Base-by-base conservation (phyloP, 495 filamentous ascomycete species). In the Hypoxylon fuscum region DNA sequence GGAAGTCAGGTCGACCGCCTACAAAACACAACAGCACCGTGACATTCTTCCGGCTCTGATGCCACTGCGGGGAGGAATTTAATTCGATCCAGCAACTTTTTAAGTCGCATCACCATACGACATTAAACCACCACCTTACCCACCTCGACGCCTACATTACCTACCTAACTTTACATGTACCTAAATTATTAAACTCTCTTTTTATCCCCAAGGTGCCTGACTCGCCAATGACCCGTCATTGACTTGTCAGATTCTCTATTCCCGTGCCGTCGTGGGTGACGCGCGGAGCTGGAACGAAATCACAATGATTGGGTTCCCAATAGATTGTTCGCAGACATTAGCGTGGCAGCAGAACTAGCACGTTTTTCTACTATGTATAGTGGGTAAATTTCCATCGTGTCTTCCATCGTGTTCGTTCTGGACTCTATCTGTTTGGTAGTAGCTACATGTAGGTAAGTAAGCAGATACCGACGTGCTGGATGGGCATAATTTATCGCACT, bases 231-330 rank as follows among this genome's bases (percentile, higher is more conserved):
- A 23, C 40, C 63, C 57, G 63, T 66, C 63, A 66, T 62, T 31
- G n/a, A 57, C 48, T 58, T 66, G 63, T 66, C 48, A 66, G 63
- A 66, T 62, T 41, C n/a, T 20, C 57, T 37, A 62, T 58, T 66
- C 44, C 63, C 57, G 57, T 54, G 52, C 52, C 57, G 63, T 50
- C 57, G 57, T 35, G 37, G 57, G 46, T 61, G 63, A 62, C 63
- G 52, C 57, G 57, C 55, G 63, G 45, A 58, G 57, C 52, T 53
- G 42, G 57, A 49, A 54, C 25, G n/a, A n/a, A 25, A 53, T 61
- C 53, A 53, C 47, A 47, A 61, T 66, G 63, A 66, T 66, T 66
- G 53, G 63, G 38, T 62, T 66, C 57, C 57, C 57, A 53, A 44
- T 41, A 61, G 54, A 66, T 40, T 48, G 42, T 59, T 32, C 48